phyloP scores from a whole-genome alignment of 2,329 filamentous ascomycete species.

The Malbranchea zuffiana region DNA sequence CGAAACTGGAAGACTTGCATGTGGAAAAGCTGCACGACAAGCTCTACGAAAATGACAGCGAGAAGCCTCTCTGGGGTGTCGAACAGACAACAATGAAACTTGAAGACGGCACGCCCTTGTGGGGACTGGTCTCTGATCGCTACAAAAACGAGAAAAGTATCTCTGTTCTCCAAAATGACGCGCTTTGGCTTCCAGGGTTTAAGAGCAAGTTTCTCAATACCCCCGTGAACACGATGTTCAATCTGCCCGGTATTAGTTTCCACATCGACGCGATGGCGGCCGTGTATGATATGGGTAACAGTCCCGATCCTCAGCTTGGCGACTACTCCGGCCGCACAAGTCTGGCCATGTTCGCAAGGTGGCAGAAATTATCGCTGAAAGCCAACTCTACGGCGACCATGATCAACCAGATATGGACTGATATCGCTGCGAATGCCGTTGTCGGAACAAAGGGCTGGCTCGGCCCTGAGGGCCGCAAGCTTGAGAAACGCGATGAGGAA shows the following conservation, averaged over 20 bases:
- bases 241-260: conserved; percentile 29
- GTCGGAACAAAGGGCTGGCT: conserved; percentile 27
- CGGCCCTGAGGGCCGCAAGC: not conserved
- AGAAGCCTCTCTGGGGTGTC: conserved; percentile 30
- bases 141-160: conserved; percentile 25
- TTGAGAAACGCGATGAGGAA: conserved; percentile 22
- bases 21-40: conserved; percentile 30
- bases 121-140: conserved; percentile 31
- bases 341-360: conserved; percentile 33
- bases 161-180: conserved; percentile 23
- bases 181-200: conserved; percentile 25
- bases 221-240: conserved; percentile 14
- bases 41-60: conserved; percentile 23
- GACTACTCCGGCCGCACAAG: conserved; percentile 31
- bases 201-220: not conserved
- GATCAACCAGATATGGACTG: conserved; percentile 38
- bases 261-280: conserved; percentile 18
- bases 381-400: conserved; percentile 25
- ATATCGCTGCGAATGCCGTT: conserved; percentile 35
- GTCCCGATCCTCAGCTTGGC: not conserved
- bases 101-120: conserved; percentile 25
- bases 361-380: conserved; percentile 29
- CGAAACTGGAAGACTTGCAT: conserved; percentile 26
- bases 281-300: conserved; percentile 13
- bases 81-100: conserved; percentile 25